Conservation (phyloP, 192 early-diverging fungal genomes). For the Backusella macrospora region DNA sequence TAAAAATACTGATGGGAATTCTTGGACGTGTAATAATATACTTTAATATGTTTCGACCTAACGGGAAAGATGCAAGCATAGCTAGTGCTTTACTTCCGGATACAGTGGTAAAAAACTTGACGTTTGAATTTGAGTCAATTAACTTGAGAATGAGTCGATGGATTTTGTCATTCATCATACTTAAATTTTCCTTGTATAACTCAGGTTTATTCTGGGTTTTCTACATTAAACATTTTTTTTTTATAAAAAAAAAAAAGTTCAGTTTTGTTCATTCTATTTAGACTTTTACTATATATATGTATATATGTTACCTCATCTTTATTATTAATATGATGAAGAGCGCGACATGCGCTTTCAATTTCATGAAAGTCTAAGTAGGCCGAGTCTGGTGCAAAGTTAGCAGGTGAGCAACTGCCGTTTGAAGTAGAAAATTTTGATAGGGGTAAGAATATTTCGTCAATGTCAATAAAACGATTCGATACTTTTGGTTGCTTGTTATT, state of each 20-base stretch:
- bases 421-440: background rate
- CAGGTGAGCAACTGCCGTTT: background rate
- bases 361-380: background rate
- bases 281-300: background rate
- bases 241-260: background rate
- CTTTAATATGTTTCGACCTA: background rate
- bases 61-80: background rate
- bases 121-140: background rate
- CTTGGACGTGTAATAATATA: background rate
- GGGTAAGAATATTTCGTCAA: conserved; percentile 7
- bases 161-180: background rate
- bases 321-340: background rate
- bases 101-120: background rate
- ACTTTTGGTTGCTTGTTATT: background rate
- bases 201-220: background rate
- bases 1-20: conserved; percentile 7
- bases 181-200: background rate
- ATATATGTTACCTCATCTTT: background rate
- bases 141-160: background rate
- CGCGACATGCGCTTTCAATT: conserved; percentile 1
- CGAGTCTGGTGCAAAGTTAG: too few relatives aligned
- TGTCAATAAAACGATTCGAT: background rate
- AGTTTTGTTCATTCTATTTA: background rate
- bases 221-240: background rate
- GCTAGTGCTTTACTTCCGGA: conserved; percentile 1